Percentiles rank a stretch among this genome's conserved stretches.
These are phyloP conservation scores for Rhizophora apiculata DNA, from an alignment of 345 rosid species.

Conservation along the genomic window DNA sequence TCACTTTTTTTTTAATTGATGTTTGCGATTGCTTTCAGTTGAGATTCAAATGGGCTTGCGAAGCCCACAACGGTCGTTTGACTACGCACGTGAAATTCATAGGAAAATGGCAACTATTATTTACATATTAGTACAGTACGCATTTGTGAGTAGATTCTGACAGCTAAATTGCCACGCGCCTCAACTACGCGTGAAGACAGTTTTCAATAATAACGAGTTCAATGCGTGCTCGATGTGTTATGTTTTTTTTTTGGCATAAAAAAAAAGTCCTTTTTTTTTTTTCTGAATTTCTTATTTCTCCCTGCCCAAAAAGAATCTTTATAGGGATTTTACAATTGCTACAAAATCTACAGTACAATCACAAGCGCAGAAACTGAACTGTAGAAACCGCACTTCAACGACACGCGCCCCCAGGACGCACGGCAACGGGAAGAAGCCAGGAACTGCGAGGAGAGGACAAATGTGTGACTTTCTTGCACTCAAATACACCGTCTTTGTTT, in stretches of 20 bases:
- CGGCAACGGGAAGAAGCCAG: too few species aligned
- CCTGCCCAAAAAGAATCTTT: too few species aligned
- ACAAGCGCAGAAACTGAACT: too few species aligned
- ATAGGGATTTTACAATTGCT: too few species aligned
- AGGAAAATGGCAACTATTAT: slow-evolving; percentile 10
- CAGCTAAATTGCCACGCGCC: background rate
- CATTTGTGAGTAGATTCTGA: background rate
- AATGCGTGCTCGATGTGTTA: too few species aligned
- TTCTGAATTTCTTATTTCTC: too few species aligned
- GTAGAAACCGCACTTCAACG: too few species aligned
- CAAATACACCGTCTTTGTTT: background rate
- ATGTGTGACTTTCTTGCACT: too few species aligned
- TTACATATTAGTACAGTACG: background rate
- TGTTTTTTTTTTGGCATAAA: too few species aligned
- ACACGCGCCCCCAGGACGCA: too few species aligned
- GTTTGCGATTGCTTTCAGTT: background rate
- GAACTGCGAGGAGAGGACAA: too few species aligned
- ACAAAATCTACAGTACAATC: too few species aligned
- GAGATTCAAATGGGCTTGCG: background rate
- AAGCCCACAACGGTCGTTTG: background rate
- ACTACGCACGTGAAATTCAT: slow-evolving; percentile 9
- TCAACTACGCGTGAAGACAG: background rate
- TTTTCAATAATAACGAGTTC: background rate
- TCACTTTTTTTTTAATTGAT: background rate
- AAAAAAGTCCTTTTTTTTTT: background rate